phyloP scores from a whole-genome alignment of 805 yeast genomes.

The Candida parachauliodes region DNA sequence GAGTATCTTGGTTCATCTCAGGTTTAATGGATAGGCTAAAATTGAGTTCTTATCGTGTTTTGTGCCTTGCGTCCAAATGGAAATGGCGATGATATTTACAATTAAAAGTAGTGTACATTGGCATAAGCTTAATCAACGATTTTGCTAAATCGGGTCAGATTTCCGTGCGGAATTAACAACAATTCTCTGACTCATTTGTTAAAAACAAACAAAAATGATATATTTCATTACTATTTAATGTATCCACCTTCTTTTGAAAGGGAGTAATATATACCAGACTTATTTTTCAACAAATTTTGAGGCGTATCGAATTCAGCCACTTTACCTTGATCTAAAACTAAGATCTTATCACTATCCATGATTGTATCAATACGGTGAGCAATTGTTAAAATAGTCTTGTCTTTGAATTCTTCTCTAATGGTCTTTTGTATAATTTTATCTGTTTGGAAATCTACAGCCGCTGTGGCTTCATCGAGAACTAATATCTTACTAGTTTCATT shows the following conservation, averaged over 20 bases:
- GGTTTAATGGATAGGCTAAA: too few relatives aligned
- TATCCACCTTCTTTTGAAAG: constrained; percentile 38
- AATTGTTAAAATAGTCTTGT: constrained; percentile 38
- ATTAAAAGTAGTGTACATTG: neutral
- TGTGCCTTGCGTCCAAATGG: neutral
- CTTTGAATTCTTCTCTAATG: constrained; percentile 33
- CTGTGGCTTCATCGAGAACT: constrained; percentile 78
- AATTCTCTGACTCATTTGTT: neutral
- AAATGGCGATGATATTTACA: neutral
- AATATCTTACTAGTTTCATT: constrained; percentile 61
- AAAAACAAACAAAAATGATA: constrained; percentile 11
- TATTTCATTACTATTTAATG: constrained; percentile 1
- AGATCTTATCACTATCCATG: constrained; percentile 38
- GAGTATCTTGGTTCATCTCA: too few relatives aligned
- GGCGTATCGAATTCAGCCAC: constrained; percentile 39
- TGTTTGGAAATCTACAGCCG: constrained; percentile 38
- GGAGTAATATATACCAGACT: constrained; percentile 29
- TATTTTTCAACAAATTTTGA: constrained; percentile 24
- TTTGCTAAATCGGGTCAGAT: neutral
- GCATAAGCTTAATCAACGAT: neutral
- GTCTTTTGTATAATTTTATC: constrained; percentile 36
- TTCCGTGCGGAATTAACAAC: neutral
- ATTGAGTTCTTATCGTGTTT: too few relatives aligned
- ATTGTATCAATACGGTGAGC: constrained; percentile 42
- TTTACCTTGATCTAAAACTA: constrained; percentile 35